Evolutionary conservation across 352 stramenopile species (phyloP).

Genomic region (Plasmopara viticola): DNA sequence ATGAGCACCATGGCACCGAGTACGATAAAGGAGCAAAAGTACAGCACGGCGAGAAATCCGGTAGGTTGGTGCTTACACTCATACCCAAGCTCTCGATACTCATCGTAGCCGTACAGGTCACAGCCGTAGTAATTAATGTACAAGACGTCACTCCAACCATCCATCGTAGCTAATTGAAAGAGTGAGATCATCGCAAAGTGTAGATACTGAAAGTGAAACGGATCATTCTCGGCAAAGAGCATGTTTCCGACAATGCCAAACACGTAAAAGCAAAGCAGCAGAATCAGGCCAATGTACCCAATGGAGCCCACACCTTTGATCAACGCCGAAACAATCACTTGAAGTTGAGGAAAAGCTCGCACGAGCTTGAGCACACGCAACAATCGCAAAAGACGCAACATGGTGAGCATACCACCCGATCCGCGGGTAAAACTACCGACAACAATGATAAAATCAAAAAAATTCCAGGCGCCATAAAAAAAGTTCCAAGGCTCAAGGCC

Average conservation of each 20-base stretch:
- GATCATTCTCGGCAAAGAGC: slow-evolving; percentile 83
- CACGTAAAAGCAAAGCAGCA: slow-evolving; percentile 88
- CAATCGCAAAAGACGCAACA: slow-evolving; percentile 76
- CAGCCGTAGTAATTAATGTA: slow-evolving; percentile 91
- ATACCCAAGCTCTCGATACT: slow-evolving; percentile 46
- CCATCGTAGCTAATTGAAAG: slow-evolving; percentile 84
- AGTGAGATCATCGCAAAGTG: slow-evolving; percentile 86
- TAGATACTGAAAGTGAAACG: slow-evolving; percentile 84
- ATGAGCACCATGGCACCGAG: slow-evolving; percentile 86
- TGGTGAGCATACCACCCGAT: slow-evolving; percentile 71
- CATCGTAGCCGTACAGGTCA: slow-evolving; percentile 74
- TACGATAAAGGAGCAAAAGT: slow-evolving; percentile 82
- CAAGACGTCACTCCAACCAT: slow-evolving; percentile 87
- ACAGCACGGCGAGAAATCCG: slow-evolving; percentile 48
- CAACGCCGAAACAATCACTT: slow-evolving; percentile 88
- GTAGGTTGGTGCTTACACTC: slow-evolving; percentile 40
- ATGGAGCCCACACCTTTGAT: slow-evolving; percentile 85
- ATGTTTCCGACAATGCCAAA: slow-evolving; percentile 90
- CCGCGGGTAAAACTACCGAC: slow-evolving; percentile 61
- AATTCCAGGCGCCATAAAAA: slow-evolving; percentile 72
- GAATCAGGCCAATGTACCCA: slow-evolving; percentile 85
- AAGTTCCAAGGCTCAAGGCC: slow-evolving; percentile 73
- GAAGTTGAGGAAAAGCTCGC: slow-evolving; percentile 76
- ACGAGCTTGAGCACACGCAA: slow-evolving; percentile 86
- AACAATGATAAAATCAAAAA: slow-evolving; percentile 83